Base-by-base conservation (phyloP, 163 green algal genomes). In the Prototheca stagnorum region DNA sequence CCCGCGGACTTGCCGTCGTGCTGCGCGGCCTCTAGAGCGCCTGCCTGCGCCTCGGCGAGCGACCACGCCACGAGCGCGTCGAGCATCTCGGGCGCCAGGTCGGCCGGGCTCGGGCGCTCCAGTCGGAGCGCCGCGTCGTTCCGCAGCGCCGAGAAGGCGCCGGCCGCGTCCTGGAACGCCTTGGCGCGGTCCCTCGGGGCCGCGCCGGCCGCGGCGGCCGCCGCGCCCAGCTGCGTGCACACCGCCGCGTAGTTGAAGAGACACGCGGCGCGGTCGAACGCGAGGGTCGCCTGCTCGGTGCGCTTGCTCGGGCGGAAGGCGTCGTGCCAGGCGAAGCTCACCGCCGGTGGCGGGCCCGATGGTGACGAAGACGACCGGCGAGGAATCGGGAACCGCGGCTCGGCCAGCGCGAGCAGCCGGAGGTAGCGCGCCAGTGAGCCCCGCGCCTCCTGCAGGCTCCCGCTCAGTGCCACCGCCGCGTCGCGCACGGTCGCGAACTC, bases 221-320 rank as follows among this genome's bases (percentile, higher is more conserved):
- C 66, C 0, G 60, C 62, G n/a, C 53, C 88, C 45, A 75, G 44
- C 68, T 95, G 85, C 17, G 39, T 44, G 27, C 37, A 41, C 33
- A 82, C 57, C 7, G 83, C 79, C 2, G 47, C 88, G 29, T 94
- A 43, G 70, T 96, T 97, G 68, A 95, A 98, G 19, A 92, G 51
- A 21, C 95, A 60, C 7, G 74, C 66, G 1, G 85, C 84, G 59
- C 93, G 92, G 52, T 98, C 88, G 48, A 88, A 89, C 57, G 92
- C 77, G 7, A 97, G 78, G 67, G 80, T 92, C 34, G 41, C 34
- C 56, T 69, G 56, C 55, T 78, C 69, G 12, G 41, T 40, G 22
- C 57, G 51, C 40, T 71, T 74, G 26, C 46, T 56, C 16, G 58
- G 25, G 19, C 24, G 57, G 49, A 88, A 85, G 9, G 74, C 68